Evolutionary conservation across 495 filamentous ascomycete genomes (phyloP), one percentile per base, ranked within the genome.

Genomic region (Pseudomonodictys pantanalensis): DNA sequence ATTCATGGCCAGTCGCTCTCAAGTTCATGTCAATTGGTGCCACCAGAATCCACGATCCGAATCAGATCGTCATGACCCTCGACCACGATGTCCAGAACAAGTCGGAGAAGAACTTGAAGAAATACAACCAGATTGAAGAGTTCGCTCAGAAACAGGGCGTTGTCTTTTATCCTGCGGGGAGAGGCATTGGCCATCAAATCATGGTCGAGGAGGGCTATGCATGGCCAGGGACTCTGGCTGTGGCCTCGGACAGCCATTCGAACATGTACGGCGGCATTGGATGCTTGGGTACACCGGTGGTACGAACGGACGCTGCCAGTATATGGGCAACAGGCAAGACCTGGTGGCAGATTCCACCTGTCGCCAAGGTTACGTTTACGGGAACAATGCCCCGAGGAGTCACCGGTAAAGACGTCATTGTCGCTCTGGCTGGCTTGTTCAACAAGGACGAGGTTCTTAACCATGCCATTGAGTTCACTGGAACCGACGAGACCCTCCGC

Each of bases 81-180:
- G 92, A 97, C 71, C 93, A 97, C 68, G 92, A 97, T 64, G 90
- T 96, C 0, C 89, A 95, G 67, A 96, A 96, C 72, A 89, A 87
- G 73, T 83, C 75, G 66, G 88, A 90, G 43, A 71, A 82, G 54
- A 97, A 97, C 71, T 71, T 96, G 17, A 83, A 85, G 67, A 97
- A 96, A 68, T 96, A 96, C 69, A 62, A 67, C 3, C 84, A 88
- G 69, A 96, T 98, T 60, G 89, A 96, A 70, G 81, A 85, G 56
- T 96, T 97, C 71, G 93, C 93, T 4, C 80, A 79, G 58, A 79
- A 82, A 41, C 90, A 97, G 41, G 88, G 86, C 0, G 81, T 95
- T 2, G 84, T 86, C 53, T 95, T 95, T 69, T 96, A 89, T 67
- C 87, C 88, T 10, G 89, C 90, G 0, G 89, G 88, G 0, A 72